Base-by-base conservation (phyloP, 768 basidiomycete species). In the Pleurotus eryngii region DNA sequence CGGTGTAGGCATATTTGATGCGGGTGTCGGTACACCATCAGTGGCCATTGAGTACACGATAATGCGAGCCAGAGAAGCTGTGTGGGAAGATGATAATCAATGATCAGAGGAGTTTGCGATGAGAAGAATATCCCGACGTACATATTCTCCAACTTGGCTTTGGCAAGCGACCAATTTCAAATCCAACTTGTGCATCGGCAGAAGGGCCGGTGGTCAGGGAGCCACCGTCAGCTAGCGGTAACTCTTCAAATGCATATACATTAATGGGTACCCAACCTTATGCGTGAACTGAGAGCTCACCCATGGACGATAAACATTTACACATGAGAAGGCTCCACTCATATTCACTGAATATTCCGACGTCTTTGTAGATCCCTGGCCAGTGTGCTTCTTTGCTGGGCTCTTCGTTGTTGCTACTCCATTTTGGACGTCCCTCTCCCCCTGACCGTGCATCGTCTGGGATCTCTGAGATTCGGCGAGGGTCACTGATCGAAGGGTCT, bases 311-410 rank as follows among this genome's bases (percentile, higher is more conserved):
- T 56, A 96, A 76, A 66, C 90, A 91, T 74, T 93, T 94, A 65
- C 87, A 89, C 90, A 95, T 94, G 62, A 96, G 74, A 58, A 87
- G 80, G 62, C 85, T 82, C 84, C 91, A 95, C 65, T 95, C 87
- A 63, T 86, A 80, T 60, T 92, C 86, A 46, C 85, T 85, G 68
- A 93, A 92, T 46, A 96, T 90, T 18, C 93, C 93, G 46, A 95
- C 86, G 67, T 92, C 87, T 58, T 85, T 87, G 70, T 89, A 91
- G 50, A 96, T 81, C 18, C 94, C 94, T 26, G 69, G 70, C 90
- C 89, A 91, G 37, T 68, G 66, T 20, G 70, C 68, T 56, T 68
- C 67, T 46, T 73, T 64, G 49, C 74, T 61, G 30, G 77, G 57
- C 61, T 78, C 73, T 48, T 79, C 74, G 55, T 74, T 68, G 46